A percentile compares a stretch with the other conserved stretches of the same genome.
Evolutionary conservation across 139 green algal species (phyloP).

Genomic region (Helicosporidium sp.): DNA sequence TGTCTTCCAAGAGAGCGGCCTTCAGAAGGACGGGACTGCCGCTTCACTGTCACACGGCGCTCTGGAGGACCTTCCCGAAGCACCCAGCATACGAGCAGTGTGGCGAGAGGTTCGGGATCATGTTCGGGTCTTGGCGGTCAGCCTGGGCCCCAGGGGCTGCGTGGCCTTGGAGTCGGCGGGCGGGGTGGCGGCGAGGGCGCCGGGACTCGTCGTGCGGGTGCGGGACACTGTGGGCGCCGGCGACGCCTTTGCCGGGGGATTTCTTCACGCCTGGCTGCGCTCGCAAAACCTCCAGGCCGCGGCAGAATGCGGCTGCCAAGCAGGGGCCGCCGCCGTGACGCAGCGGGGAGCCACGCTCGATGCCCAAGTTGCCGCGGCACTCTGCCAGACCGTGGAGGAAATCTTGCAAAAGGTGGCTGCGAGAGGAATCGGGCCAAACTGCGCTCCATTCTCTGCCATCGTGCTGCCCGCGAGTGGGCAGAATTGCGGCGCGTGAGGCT

Average conservation of each 20-base stretch:
- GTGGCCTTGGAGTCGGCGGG: conserved; percentile 5
- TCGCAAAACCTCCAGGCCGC: conserved; percentile 11
- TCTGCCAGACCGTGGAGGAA: too few species aligned
- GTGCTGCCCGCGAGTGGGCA: too few species aligned
- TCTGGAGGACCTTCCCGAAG: conserved; percentile 9
- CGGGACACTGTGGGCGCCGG: conserved; percentile 62
- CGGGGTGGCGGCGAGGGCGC: neutral
- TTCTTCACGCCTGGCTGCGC: conserved; percentile 37
- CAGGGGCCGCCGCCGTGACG: conserved; percentile 35
- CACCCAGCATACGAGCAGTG: too few species aligned
- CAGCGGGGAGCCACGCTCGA: conserved; percentile 22
- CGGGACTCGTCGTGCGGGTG: conserved; percentile 24
- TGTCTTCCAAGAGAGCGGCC: neutral
- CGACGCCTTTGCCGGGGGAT: conserved; percentile 56
- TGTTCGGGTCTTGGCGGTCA: conserved; percentile 27
- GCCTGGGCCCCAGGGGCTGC: conserved; percentile 39
- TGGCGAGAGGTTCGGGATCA: too few species aligned
- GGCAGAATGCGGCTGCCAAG: conserved; percentile 25
- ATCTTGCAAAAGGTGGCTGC: too few species aligned
- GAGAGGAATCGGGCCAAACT: too few species aligned
- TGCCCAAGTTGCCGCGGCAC: too few species aligned
- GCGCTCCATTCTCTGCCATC: too few species aligned
- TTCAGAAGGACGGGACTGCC: conserved; percentile 7
- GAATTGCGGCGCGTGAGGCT: too few species aligned
- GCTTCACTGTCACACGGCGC: too few species aligned